These are phyloP conservation scores for Rhododendron henanense DNA, from an alignment of 148 eudicot species.

Conservation along the genomic window DNA sequence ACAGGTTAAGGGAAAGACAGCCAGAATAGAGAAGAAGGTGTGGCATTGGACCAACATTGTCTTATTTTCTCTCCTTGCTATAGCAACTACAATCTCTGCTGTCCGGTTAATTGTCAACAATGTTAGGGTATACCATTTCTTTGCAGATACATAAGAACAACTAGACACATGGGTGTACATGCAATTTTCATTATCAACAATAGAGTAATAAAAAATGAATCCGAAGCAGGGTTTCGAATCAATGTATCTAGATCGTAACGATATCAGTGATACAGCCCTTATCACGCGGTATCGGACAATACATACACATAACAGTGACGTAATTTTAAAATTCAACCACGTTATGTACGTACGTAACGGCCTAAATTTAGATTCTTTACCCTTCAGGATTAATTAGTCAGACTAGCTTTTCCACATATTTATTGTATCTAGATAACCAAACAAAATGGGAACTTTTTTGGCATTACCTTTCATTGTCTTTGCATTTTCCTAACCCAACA, in stretches of 20 bases:
- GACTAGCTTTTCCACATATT: not conserved
- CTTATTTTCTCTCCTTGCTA: slow-evolving; percentile 38
- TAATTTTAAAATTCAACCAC: not conserved
- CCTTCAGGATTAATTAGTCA: too few species aligned
- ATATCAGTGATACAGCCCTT: not conserved
- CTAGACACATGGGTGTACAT: not conserved
- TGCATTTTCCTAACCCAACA: not conserved
- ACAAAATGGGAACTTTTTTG: not conserved
- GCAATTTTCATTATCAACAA: not conserved
- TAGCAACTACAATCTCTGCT: slow-evolving; percentile 50
- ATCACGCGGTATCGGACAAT: not conserved
- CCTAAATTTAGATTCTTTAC: not conserved
- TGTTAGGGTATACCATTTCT: slow-evolving; percentile 37
- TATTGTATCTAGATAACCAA: not conserved
- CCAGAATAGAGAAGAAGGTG: slow-evolving; percentile 29
- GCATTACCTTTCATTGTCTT: not conserved
- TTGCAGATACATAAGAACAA: slow-evolving; percentile 1
- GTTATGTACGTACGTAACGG: not conserved
- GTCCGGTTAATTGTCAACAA: slow-evolving; percentile 34
- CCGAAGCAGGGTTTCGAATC: not conserved
- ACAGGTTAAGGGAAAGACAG: slow-evolving; percentile 48
- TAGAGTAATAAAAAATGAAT: not conserved
- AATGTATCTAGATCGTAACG: not conserved
- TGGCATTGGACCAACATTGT: slow-evolving; percentile 53
- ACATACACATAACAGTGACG: too few species aligned